Percentiles rank a stretch among this genome's conserved stretches.
Conservation (phyloP, 495 filamentous ascomycete species). For the Xylaria bambusicola region DNA sequence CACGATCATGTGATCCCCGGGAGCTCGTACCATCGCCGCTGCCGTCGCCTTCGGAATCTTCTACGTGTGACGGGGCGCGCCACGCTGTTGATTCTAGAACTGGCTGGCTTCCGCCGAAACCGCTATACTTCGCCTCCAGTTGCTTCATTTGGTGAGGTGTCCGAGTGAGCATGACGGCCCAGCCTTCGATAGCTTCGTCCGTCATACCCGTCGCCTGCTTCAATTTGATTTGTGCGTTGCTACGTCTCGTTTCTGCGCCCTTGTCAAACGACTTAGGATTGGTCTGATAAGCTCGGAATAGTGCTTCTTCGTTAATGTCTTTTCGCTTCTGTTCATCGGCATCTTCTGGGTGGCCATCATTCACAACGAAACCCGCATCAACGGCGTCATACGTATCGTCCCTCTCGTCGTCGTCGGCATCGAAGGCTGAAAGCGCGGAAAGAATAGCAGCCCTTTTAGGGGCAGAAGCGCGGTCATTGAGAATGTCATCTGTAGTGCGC, state of each 20-base stretch:
- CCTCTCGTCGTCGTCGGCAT: constrained; percentile 93
- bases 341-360: constrained; percentile 45
- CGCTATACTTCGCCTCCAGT: constrained; percentile 66
- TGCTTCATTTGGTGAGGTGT: constrained; percentile 65
- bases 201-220: constrained; percentile 82
- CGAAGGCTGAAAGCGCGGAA: constrained; percentile 86
- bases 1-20: constrained; percentile 39
- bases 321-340: constrained; percentile 40
- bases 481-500: constrained; percentile 63
- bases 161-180: constrained; percentile 79
- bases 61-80: constrained; percentile 47
- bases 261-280: constrained; percentile 66
- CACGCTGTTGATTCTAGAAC: constrained; percentile 66
- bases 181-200: constrained; percentile 93
- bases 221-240: constrained; percentile 60
- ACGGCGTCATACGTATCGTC: constrained; percentile 95
- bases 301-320: constrained; percentile 51
- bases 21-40: constrained; percentile 35
- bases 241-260: constrained; percentile 65
- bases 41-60: constrained; percentile 48
- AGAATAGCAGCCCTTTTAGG: constrained; percentile 85
- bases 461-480: constrained; percentile 52
- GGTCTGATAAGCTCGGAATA: constrained; percentile 69
- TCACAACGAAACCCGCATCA: constrained; percentile 87
- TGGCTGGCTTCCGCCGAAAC: constrained; percentile 61